Conservation (phyloP, 768 basidiomycete genomes). For the Tubosaeta brunneosetosa region DNA sequence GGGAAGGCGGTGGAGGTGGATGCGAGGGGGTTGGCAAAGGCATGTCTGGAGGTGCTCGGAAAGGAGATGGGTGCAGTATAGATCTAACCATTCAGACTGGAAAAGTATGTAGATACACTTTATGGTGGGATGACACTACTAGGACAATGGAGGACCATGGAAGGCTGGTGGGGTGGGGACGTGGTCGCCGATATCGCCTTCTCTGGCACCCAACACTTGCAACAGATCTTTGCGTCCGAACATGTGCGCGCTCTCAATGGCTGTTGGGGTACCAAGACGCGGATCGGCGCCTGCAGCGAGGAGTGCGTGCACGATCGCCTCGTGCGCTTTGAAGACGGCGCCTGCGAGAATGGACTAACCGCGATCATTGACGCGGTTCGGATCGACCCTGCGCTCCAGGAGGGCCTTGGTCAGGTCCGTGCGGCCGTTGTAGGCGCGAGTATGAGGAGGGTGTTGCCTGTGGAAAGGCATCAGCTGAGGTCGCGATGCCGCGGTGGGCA, state of each 20-base stretch:
- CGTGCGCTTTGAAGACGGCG: conserved; percentile 70
- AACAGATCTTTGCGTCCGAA: conserved; percentile 58
- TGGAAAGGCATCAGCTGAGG: too few relatives aligned
- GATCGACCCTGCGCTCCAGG: conserved; percentile 55
- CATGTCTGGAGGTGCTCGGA: conserved; percentile 66
- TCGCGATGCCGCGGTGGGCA: too few relatives aligned
- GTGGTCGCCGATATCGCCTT: conserved; percentile 41
- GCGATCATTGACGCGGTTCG: conserved; percentile 64
- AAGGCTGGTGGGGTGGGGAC: conserved; percentile 27
- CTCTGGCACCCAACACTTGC: conserved; percentile 52
- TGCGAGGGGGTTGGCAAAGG: conserved; percentile 59
- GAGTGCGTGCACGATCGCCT: conserved; percentile 57
- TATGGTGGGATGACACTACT: background rate
- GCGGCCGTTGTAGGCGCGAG: conserved; percentile 71
- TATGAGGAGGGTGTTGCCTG: conserved; percentile 79
- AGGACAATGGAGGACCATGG: background rate
- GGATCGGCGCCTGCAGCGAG: conserved; percentile 55
- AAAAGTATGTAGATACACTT: background rate
- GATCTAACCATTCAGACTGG: background rate
- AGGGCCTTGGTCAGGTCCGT: conserved; percentile 48
- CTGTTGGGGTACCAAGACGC: conserved; percentile 59
- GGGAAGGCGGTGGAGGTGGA: conserved; percentile 49
- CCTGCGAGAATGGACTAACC: conserved; percentile 73
- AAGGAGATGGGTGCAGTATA: conserved; percentile 62
- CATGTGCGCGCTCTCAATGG: conserved; percentile 64